Percentiles rank a stretch among this genome's conserved stretches.
Conservation (phyloP, 257 asterid species). For the Solanum ossicruentum region DNA sequence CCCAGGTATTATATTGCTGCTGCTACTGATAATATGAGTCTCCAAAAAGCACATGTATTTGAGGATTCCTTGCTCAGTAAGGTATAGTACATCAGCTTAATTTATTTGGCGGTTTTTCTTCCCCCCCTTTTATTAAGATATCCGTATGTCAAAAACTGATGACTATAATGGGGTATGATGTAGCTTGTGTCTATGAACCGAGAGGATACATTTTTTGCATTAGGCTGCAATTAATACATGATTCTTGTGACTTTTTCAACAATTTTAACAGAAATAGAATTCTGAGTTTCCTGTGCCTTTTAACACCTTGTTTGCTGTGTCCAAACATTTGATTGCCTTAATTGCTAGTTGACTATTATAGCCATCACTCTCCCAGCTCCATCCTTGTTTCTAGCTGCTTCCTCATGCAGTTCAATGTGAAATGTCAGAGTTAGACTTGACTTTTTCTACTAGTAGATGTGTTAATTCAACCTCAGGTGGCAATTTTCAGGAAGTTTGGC, state of each 20-base stretch:
- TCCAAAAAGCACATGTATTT: conserved; percentile 63
- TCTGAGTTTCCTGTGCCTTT: not conserved
- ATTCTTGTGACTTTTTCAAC: not conserved
- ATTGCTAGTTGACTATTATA: not conserved
- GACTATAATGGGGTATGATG: not conserved
- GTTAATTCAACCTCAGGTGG: not conserved
- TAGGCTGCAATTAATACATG: not conserved
- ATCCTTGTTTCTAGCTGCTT: not conserved
- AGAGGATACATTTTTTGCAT: not conserved
- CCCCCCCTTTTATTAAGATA: not conserved
- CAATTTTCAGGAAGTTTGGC: not conserved
- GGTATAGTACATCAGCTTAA: conserved; percentile 16
- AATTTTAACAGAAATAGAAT: not conserved
- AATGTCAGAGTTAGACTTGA: not conserved
- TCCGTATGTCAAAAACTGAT: not conserved
- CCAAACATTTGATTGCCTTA: not conserved
- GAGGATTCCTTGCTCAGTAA: conserved; percentile 52
- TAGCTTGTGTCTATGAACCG: not conserved
- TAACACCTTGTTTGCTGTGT: not conserved
- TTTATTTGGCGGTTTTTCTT: not conserved
- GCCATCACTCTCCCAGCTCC: not conserved
- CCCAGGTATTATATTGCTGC: conserved; percentile 83
- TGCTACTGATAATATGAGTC: no score
- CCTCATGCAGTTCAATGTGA: not conserved
- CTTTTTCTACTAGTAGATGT: not conserved